Base-by-base conservation (phyloP, 1,284 basidiomycete species). In the Naganishia sp. region DNA sequence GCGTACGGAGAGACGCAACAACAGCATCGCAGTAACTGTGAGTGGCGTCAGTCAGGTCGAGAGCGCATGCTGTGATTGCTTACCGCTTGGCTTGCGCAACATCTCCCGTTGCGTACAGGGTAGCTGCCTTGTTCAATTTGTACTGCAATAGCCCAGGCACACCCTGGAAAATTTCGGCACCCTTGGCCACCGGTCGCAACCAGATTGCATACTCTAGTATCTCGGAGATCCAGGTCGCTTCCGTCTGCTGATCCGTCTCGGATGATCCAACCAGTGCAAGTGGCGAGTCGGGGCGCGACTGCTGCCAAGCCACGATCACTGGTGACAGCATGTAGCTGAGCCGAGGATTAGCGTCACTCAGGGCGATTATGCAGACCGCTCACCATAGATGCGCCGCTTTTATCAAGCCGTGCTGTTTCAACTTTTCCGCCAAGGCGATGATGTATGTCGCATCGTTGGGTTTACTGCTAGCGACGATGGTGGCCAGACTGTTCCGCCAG, bases 381-480 rank as follows among this genome's bases (percentile, higher is more conserved):
- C 75, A 95, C 94, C 94, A 98, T 66, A 85, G 86, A 82, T 99
- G 94, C 16, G 93, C 92, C 9, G 93, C 93, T 72, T 94, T 89
- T 6, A 86, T 78, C 80, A 91, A 87, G 52, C 89, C 85, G 69
- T 89, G 87, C 2, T 84, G 82, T 48, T 83, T 76, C 43, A 99
- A 83, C 69, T 87, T 88, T 74, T 95, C 92, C 39, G 94, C 96
- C 3, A 99, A 84, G 18, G 90, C 86, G 39, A 91, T 90, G 68
- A 99, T 78, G 15, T 90, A 88, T n/a, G 86, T 83, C 0, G 89
- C 87, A 68, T 84, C 81, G 18, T 71, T 79, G 66, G 65, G 75
- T 64, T 73, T 89, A 80, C 60, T 88, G 86, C 88, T 92, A 36
- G 88, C 87, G 23, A 94, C 76, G 65, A 97, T 88, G 81, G 94